A percentile compares a stretch with the other conserved stretches of the same genome.
Evolutionary conservation across 345 rosid species (phyloP).

Genomic region (Brassica cretica): DNA sequence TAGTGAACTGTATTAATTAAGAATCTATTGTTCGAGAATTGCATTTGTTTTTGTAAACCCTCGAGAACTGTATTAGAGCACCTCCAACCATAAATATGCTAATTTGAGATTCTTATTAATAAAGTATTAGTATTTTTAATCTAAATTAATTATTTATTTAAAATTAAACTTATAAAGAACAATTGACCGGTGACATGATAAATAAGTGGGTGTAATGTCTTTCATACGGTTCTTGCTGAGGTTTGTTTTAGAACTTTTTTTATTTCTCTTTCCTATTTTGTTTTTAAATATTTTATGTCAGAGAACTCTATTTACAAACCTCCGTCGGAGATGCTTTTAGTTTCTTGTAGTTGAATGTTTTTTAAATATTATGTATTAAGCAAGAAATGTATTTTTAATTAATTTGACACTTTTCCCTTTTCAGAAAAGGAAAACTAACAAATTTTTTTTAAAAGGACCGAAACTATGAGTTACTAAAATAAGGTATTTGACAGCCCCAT

Average conservation of each 20-base stretch:
- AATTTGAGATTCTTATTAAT: no score
- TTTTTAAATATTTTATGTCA: no score
- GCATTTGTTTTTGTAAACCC: neutral
- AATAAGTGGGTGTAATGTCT: no score
- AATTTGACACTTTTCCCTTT: neutral
- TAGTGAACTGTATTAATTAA: neutral
- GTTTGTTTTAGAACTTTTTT: no score
- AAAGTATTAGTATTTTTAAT: no score
- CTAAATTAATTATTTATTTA: no score
- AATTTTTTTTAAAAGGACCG: neutral
- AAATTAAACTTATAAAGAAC: no score
- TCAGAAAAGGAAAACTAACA: neutral
- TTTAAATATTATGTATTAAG: neutral
- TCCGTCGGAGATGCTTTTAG: neutral
- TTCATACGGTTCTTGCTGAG: no score
- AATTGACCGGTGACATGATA: no score
- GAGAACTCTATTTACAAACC: no score
- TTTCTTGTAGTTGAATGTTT: neutral
- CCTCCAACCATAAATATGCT: no score
- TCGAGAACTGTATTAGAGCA: neutral
- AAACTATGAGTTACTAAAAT: conserved; percentile 22
- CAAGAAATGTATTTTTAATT: neutral
- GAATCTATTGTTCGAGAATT: neutral
- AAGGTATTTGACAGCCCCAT: conserved; percentile 18
- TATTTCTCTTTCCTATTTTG: no score